These are phyloP conservation scores for Bidens hawaiensis DNA, from an alignment of 140 eudicot species.

Conservation along the genomic window DNA sequence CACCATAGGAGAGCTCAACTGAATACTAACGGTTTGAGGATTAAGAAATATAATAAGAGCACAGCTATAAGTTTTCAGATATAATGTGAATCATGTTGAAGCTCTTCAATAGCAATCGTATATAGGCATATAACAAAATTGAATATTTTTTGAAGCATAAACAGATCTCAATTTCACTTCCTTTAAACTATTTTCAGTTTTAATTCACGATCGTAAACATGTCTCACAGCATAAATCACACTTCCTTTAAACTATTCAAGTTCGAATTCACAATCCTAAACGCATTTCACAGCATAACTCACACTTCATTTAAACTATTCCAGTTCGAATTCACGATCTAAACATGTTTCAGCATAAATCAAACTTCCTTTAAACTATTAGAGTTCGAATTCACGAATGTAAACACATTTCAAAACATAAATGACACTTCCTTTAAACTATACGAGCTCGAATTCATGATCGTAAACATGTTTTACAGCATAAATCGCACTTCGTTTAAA, in stretches of 20 bases:
- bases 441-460: no score
- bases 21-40: background rate
- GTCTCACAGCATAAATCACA: constrained; percentile 11
- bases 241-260: no score
- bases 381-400: background rate
- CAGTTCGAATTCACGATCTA: no score
- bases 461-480: background rate
- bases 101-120: constrained; percentile 4
- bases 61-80: background rate
- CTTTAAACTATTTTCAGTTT: background rate
- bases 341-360: no score
- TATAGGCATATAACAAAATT: constrained; percentile 1
- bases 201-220: background rate
- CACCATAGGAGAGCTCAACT: constrained; percentile 4
- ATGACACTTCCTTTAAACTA: background rate
- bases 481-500: background rate
- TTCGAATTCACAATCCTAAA: no score
- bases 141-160: background rate
- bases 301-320: no score
- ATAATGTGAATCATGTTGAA: background rate
- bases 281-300: no score
- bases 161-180: background rate
- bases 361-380: background rate
- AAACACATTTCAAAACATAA: background rate
- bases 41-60: background rate